These are phyloP conservation scores for Cladophialophora psammophila DNA, from an alignment of 2,329 filamentous ascomycete genomes.

Conservation along the genomic window DNA sequence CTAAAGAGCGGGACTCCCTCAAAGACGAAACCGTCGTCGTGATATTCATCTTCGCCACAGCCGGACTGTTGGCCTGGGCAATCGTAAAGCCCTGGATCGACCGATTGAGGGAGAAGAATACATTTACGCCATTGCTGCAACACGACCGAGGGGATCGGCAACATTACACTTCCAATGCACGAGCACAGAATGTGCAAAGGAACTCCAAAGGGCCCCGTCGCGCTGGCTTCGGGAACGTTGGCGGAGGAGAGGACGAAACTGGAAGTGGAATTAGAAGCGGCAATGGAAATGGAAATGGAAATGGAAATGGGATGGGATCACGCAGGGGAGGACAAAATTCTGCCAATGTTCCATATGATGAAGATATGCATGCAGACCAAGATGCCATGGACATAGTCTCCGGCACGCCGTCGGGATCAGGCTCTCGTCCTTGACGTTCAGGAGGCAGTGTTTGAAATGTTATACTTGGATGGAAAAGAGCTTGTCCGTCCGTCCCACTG, in stretches of 20 bases:
- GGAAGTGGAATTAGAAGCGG: background rate
- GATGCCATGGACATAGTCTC: constrained; percentile 31
- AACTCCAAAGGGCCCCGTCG: background rate
- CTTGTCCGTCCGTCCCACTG: background rate
- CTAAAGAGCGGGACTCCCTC: constrained; percentile 67
- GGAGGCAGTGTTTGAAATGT: background rate
- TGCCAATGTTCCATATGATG: background rate
- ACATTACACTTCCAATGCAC: background rate
- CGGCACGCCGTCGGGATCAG: constrained; percentile 12
- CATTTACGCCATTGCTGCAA: constrained; percentile 22
- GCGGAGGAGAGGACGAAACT: background rate
- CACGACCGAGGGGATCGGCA: constrained; percentile 13
- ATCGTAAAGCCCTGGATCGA: constrained; percentile 58
- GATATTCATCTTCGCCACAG: constrained; percentile 70
- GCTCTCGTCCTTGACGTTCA: constrained; percentile 15
- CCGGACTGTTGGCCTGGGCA: constrained; percentile 67
- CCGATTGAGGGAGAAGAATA: constrained; percentile 27
- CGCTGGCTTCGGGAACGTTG: background rate
- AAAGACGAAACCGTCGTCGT: constrained; percentile 72
- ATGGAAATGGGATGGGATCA: background rate
- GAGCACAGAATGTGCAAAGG: background rate
- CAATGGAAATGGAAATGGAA: background rate
- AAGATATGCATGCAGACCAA: constrained; percentile 28
- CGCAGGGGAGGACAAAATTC: background rate
- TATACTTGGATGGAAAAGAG: background rate